Conservation (phyloP, 495 filamentous ascomycete species). For the Penicillium soppii region DNA sequence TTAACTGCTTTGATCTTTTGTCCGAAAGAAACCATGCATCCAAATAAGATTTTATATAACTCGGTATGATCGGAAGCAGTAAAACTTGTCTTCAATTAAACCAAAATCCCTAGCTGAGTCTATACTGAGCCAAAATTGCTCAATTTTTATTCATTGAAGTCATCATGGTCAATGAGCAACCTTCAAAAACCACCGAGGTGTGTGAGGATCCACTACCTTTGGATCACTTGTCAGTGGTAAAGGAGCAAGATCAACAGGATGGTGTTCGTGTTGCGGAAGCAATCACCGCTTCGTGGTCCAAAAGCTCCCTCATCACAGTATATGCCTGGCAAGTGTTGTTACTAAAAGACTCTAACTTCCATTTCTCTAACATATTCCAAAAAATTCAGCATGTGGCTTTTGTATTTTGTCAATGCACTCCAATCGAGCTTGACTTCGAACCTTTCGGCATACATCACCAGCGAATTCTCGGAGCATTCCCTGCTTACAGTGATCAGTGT, state of each 20-base stretch:
- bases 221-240: neutral
- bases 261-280: conserved; percentile 29
- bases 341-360: neutral
- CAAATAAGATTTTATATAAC: too few species aligned
- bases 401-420: conserved; percentile 25
- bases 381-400: conserved; percentile 25
- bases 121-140: too few species aligned
- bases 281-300: conserved; percentile 23
- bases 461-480: conserved; percentile 29
- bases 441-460: conserved; percentile 26
- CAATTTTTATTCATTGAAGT: neutral
- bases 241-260: conserved; percentile 12
- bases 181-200: neutral
- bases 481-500: conserved; percentile 31
- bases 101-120: too few species aligned
- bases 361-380: neutral
- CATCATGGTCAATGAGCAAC: neutral
- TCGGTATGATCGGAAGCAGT: too few species aligned
- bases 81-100: too few species aligned
- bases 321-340: conserved; percentile 21
- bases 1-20: too few species aligned
- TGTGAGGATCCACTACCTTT: neutral
- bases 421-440: conserved; percentile 17
- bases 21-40: too few species aligned
- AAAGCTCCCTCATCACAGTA: conserved; percentile 16